Percentiles rank a stretch among this genome's conserved stretches.
Conservation (phyloP, 257 asterid species). For the Echium plantagineum region DNA sequence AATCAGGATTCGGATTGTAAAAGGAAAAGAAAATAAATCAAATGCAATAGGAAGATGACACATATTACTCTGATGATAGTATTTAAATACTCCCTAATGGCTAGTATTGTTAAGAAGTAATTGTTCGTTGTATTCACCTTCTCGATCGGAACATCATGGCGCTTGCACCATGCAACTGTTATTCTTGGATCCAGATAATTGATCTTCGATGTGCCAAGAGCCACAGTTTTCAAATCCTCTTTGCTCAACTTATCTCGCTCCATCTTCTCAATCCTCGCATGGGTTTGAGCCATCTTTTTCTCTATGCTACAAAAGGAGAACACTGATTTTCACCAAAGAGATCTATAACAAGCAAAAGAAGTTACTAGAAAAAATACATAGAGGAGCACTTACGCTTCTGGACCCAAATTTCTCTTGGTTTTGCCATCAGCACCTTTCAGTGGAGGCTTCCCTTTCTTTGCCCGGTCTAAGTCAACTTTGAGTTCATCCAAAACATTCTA, state of each 20-base stretch:
- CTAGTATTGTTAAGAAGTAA: background rate
- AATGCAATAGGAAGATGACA: background rate
- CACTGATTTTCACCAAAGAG: slow-evolving; percentile 11
- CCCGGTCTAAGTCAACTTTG: slow-evolving; percentile 36
- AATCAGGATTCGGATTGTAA: background rate
- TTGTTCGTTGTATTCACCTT: slow-evolving; percentile 54
- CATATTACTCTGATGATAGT: background rate
- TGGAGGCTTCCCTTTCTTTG: slow-evolving; percentile 83
- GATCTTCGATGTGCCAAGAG: slow-evolving; percentile 94
- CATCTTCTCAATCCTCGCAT: slow-evolving; percentile 61
- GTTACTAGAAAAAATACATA: background rate
- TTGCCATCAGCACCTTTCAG: slow-evolving; percentile 69
- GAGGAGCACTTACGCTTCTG: slow-evolving; percentile 57
- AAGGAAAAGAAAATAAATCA: background rate
- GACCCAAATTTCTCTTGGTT: slow-evolving; percentile 67
- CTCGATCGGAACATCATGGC: slow-evolving; percentile 94
- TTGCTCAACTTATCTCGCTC: slow-evolving; percentile 72
- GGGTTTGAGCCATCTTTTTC: slow-evolving; percentile 69
- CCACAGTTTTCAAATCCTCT: slow-evolving; percentile 83
- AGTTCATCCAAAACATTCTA: slow-evolving; percentile 1
- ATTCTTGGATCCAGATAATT: slow-evolving; percentile 99
- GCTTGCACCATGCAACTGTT: slow-evolving; percentile 99
- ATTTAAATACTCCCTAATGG: background rate
- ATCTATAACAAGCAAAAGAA: background rate
- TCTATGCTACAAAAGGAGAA: slow-evolving; percentile 45